Base-by-base conservation (phyloP, 352 stramenopile genomes). In the Thraustochytrium sp. region DNA sequence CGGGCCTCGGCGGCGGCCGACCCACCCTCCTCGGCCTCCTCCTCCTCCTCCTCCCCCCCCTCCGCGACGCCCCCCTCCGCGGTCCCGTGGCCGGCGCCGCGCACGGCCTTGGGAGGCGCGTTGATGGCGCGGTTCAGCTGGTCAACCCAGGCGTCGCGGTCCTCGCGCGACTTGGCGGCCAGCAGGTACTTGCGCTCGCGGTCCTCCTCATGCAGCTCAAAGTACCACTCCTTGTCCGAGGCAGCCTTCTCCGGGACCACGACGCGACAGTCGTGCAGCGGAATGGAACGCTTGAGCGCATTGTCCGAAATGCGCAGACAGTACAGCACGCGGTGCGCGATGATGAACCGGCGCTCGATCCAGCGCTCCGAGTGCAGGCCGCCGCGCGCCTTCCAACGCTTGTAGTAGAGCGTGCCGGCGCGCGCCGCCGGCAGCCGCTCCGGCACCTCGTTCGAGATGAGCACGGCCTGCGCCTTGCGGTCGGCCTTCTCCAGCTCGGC, bases 401-500 rank as follows among this genome's bases (percentile, higher is more conserved):
- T 80, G 53, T 80, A 80, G 13, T 42, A 48, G 48, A 77, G 65
- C 29, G 8, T 34, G 2, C 68, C 42, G n/a, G 63, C 53, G 1
- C 38, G 11, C 46, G 46, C 37, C 0, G 8, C 34, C 23, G 23
- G 18, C 8, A 5, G 42, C 11, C 5, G 18, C 16, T 63, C 44
- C 23, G 62, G 62, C 11, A 80, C 44, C 29, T 63, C 36, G 63
- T 87, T 26, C 36, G 88, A 90, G 73, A 93, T 92, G 82, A 92
- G 88, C 29, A 87, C 54, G 18, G 89, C 89, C 85, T 92, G 90
- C 80, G 91, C 91, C 38, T 89, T 80, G 42, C 90, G 85, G 86
- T 94, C 89, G 34, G 89, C 88, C 42, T 89, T 85, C 77, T 93
- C 90, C 83, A 93, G 86, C 64, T 88, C 86, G 59, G 91, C 86